A percentile compares a stretch with the other conserved stretches of the same genome.
These are phyloP conservation scores for Crithidia thermophila DNA, from an alignment of 208 protist species.

Conservation along the genomic window DNA sequence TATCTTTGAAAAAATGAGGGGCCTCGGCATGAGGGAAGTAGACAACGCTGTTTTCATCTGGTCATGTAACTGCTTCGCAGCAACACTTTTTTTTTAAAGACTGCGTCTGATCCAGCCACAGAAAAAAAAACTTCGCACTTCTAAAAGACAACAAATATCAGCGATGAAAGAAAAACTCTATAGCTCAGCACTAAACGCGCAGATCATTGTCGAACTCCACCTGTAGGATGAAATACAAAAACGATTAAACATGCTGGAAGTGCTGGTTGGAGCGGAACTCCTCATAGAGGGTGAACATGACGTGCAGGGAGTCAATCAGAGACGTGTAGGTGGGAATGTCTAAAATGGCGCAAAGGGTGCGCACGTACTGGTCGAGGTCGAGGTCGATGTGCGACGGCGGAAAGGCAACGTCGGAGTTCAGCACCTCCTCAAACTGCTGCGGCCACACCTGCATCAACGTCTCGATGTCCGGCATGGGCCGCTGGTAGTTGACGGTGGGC, in stretches of 20 bases:
- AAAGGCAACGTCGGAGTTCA: constrained; percentile 91
- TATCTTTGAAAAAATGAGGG: too few relatives aligned
- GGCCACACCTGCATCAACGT: constrained; percentile 96
- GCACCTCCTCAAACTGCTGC: constrained; percentile 93
- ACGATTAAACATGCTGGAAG: constrained; percentile 86
- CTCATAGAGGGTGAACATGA: constrained; percentile 98
- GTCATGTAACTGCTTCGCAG: too few relatives aligned
- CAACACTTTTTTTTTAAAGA: background rate
- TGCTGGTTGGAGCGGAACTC: constrained; percentile 96
- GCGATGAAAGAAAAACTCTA: too few relatives aligned
- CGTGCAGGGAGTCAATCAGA: constrained; percentile 97
- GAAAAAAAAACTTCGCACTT: too few relatives aligned
- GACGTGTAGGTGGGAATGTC: constrained; percentile 97
- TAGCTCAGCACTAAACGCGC: too few relatives aligned
- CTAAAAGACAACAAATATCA: too few relatives aligned
- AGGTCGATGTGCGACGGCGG: constrained; percentile 93
- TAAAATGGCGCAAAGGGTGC: constrained; percentile 94
- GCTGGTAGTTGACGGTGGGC: constrained; percentile 96
- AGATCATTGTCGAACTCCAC: too few relatives aligned
- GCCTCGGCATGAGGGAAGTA: too few relatives aligned
- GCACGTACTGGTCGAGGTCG: constrained; percentile 94
- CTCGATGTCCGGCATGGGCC: constrained; percentile 97
- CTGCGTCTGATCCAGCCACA: too few relatives aligned
- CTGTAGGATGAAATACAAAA: too few relatives aligned
- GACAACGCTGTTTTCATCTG: too few relatives aligned